Evolutionary conservation across 2,329 filamentous ascomycete species (phyloP).

Genomic region (Paraphaeosphaeria sporulosa): DNA sequence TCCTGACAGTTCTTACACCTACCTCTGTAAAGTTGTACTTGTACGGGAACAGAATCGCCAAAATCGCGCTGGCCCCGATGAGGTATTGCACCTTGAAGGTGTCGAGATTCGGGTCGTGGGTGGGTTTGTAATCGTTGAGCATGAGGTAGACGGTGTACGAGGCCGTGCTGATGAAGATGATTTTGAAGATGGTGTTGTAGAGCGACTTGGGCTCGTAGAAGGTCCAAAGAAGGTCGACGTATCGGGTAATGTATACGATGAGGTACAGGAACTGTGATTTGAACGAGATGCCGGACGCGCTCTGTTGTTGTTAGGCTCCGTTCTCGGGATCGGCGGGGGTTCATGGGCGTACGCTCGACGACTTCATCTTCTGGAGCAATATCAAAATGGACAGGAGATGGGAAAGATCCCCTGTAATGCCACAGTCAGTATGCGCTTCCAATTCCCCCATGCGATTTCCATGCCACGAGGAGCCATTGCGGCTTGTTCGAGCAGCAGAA

Average conservation of each 20-base stretch:
- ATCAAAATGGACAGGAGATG: constrained; percentile 95
- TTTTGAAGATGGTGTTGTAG: constrained; percentile 96
- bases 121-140: constrained; percentile 96
- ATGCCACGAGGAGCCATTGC: background rate
- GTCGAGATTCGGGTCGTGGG: constrained; percentile 94
- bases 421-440: constrained; percentile 33
- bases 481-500: constrained; percentile 3
- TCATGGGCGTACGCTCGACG: constrained; percentile 73
- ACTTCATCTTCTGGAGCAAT: constrained; percentile 93
- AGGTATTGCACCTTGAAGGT: constrained; percentile 98
- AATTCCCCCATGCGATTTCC: constrained; percentile 10
- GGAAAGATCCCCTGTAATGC: constrained; percentile 81
- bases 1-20: constrained; percentile 10
- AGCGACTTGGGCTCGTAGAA: constrained; percentile 71
- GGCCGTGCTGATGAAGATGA: constrained; percentile 89
- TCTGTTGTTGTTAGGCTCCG: constrained; percentile 62
- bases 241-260: constrained; percentile 91
- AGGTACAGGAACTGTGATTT: constrained; percentile 97
- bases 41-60: constrained; percentile 86
- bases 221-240: constrained; percentile 88
- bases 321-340: constrained; percentile 3
- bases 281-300: constrained; percentile 97
- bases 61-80: constrained; percentile 77
- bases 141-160: constrained; percentile 97
- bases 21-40: constrained; percentile 78